Percentiles rank a stretch among this genome's conserved stretches.
Conservation (phyloP, 1,284 basidiomycete species). For the Pseudozyma sp. region DNA sequence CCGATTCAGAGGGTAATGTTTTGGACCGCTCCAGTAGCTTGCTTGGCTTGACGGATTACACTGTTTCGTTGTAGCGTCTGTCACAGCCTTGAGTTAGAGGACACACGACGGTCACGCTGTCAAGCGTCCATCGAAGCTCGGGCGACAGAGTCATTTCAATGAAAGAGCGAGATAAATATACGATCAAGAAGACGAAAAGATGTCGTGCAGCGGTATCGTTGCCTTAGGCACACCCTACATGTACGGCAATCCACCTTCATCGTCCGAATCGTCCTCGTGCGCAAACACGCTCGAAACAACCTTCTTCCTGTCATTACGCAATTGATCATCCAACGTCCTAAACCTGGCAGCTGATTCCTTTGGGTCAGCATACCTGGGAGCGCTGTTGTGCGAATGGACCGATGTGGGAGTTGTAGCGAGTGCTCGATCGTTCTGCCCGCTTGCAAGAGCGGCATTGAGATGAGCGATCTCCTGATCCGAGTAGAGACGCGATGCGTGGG, state of each 20-base stretch:
- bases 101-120: no score
- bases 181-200: no score
- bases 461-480: conserved; percentile 11
- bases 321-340: conserved; percentile 31
- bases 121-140: no score
- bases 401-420: conserved; percentile 17
- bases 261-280: conserved; percentile 25
- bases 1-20: conserved; percentile 14
- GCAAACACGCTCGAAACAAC: conserved; percentile 13
- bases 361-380: conserved; percentile 34
- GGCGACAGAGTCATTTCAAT: no score
- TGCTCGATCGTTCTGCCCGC: background rate
- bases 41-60: conserved; percentile 31
- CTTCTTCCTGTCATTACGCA: conserved; percentile 33
- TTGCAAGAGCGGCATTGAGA: conserved; percentile 10
- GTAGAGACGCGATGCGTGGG: conserved; percentile 36
- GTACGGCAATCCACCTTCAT: conserved; percentile 35
- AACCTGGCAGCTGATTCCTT: conserved; percentile 33
- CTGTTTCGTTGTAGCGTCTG: conserved; percentile 12
- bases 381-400: conserved; percentile 10
- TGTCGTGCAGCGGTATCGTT: background rate
- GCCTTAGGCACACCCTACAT: conserved; percentile 15
- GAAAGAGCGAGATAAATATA: no score
- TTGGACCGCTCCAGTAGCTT: conserved; percentile 7
- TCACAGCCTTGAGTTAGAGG: background rate